These are phyloP conservation scores for Pascua guehoae DNA, from an alignment of 1,284 basidiomycete species.

Conservation along the genomic window DNA sequence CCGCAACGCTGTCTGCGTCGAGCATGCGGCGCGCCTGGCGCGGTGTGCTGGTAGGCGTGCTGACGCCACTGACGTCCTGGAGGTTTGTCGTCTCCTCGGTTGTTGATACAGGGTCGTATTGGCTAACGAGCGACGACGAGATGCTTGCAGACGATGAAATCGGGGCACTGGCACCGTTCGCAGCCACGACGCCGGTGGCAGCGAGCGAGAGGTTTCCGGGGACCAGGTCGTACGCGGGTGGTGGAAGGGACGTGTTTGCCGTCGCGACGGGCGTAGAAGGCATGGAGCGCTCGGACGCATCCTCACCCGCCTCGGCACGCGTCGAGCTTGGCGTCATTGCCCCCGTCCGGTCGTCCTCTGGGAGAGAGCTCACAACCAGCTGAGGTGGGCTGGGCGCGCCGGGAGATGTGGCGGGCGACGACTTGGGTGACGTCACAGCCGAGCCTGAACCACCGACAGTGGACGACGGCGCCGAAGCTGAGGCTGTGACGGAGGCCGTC, in stretches of 20 bases:
- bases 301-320: slow-evolving; percentile 41
- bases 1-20: slow-evolving; percentile 20
- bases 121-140: slow-evolving; percentile 29
- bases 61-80: slow-evolving; percentile 41
- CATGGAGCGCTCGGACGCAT: slow-evolving; percentile 29
- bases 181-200: slow-evolving; percentile 12
- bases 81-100: slow-evolving; percentile 32
- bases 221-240: slow-evolving; percentile 31
- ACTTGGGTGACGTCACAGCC: slow-evolving; percentile 30
- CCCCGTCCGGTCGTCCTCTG: slow-evolving; percentile 23
- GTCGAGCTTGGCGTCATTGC: slow-evolving; percentile 44
- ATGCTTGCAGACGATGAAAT: slow-evolving; percentile 16
- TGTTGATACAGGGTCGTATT: slow-evolving; percentile 31
- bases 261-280: slow-evolving; percentile 37
- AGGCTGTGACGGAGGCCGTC: slow-evolving; percentile 1
- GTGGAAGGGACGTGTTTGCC: slow-evolving; percentile 25
- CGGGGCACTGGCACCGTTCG: slow-evolving; percentile 10
- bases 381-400: slow-evolving; percentile 23
- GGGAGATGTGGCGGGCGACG: slow-evolving; percentile 27
- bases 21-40: slow-evolving; percentile 33
- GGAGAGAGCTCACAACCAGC: slow-evolving; percentile 32
- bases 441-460: slow-evolving; percentile 27
- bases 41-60: slow-evolving; percentile 42
- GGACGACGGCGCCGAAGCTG: slow-evolving; percentile 5
- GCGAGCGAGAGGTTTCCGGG: slow-evolving; percentile 37